Evolutionary conservation across 2,329 filamentous ascomycete genomes (phyloP).

Genomic region (Penicillium sp.): DNA sequence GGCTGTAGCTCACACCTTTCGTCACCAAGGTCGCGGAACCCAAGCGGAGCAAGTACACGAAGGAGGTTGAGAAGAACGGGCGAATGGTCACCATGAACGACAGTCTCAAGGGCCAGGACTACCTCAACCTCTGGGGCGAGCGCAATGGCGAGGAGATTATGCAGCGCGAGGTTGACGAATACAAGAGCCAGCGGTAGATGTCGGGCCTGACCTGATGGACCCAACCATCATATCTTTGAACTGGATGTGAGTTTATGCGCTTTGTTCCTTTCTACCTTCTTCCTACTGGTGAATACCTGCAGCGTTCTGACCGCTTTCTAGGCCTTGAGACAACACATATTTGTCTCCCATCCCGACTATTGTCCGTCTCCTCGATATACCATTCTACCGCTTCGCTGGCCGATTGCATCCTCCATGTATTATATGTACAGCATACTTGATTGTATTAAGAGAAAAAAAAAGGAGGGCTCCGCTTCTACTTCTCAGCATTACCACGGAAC

Average conservation of each 20-base stretch:
- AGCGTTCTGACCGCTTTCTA: neutral
- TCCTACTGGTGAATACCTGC: neutral
- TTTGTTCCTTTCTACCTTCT: neutral
- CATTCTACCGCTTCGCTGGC: conserved; percentile 20
- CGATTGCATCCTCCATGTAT: conserved; percentile 29
- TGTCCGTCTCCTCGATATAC: conserved; percentile 19
- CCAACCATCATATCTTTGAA: neutral
- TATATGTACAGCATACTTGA: conserved; percentile 33
- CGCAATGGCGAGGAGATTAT: conserved; percentile 40
- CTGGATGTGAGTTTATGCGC: neutral
- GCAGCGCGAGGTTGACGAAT: conserved; percentile 22
- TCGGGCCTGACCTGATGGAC: neutral
- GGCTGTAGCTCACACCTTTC: conserved; percentile 49
- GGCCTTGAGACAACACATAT: neutral
- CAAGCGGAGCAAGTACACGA: conserved; percentile 27
- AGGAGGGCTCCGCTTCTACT: neutral
- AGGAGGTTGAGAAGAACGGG: conserved; percentile 35
- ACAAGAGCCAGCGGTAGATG: conserved; percentile 25
- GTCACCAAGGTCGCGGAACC: conserved; percentile 46
- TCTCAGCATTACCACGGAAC: neutral
- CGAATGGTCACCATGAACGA: conserved; percentile 30
- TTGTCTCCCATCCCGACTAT: conserved; percentile 4
- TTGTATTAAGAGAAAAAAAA: neutral
- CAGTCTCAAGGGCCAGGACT: conserved; percentile 40
- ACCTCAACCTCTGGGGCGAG: conserved; percentile 44